A percentile compares a stretch with the other conserved stretches of the same genome.
These are phyloP conservation scores for Arxiozyma slooffiae DNA, from an alignment of 1,139 yeast species.

Conservation along the genomic window DNA sequence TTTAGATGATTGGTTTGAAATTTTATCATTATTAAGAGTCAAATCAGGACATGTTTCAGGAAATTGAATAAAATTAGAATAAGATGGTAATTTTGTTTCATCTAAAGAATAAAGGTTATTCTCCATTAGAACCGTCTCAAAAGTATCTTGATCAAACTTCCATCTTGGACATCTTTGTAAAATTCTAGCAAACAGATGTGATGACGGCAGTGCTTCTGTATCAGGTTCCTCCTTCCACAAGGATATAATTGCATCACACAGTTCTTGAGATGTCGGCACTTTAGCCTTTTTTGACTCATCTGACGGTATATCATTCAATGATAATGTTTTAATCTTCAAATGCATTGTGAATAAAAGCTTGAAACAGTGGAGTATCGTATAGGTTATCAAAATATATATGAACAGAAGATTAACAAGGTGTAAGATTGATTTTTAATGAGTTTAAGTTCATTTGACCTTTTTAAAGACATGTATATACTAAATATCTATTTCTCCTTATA, in stretches of 20 bases:
- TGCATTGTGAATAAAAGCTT: conserved; percentile 8
- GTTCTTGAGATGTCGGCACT: conserved; percentile 55
- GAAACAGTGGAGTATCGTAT: background rate
- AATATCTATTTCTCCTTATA: too few species aligned
- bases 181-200: conserved; percentile 27
- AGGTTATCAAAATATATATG: too few species aligned
- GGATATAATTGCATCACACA: conserved; percentile 51
- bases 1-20: background rate
- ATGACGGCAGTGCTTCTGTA: background rate
- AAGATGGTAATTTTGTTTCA: conserved; percentile 34
- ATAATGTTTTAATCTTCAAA: conserved; percentile 13
- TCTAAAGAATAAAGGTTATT: conserved; percentile 38
- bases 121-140: conserved; percentile 44
- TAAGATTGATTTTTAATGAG: too few species aligned
- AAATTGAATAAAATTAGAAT: conserved; percentile 45
- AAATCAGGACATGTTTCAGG: conserved; percentile 34
- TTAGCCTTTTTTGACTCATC: conserved; percentile 9
- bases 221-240: conserved; percentile 60
- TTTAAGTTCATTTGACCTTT: too few species aligned
- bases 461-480: too few species aligned
- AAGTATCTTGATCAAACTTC: conserved; percentile 44
- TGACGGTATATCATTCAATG: conserved; percentile 16
- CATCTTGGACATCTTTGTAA: conserved; percentile 48
- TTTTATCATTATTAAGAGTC: background rate
- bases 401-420: too few species aligned